Evolutionary conservation across 352 stramenopile genomes (phyloP), one percentile per base, ranked within the genome.

Genomic region (Pythium grandisporangium): DNA sequence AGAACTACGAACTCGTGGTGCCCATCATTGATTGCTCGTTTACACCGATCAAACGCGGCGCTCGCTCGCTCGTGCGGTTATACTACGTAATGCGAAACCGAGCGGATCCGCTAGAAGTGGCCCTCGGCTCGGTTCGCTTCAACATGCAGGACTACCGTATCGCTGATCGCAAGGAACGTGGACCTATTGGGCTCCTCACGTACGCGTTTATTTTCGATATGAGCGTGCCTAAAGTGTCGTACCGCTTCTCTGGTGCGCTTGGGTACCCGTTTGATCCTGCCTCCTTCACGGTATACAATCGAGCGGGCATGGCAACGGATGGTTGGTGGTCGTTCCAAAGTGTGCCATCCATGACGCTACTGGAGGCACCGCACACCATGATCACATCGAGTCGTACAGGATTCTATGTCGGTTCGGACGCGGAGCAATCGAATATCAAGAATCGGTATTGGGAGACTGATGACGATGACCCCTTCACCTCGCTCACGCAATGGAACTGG

Each of bases 21-120:
- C 63, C 63, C 4, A 55, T 79, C 1, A 57, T 79, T 10, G 63
- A 79, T 36, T 79, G 66, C 40, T 47, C 63, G 21, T 60, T 32
- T 6, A 34, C 45, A 6, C 27, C 51, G 30, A 60, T 79, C 11
- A 25, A 50, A 4, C 37, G 51, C 1, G 51, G 13, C 19, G 61
- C 74, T 40, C 40, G 42, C 12, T 62, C 58, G 1, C 41, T 59
- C 5, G 24, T 54, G 5, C 47, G 48, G 1, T 43, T 75, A n/a
- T 75, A 62, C 35, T 72, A 74, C 25, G 30, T 80, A 16, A 51
- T 80, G 3, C 64, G 55, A 11, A 45, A 38, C 13, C 53, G 39
- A 22, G 25, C 33, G 21, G 37, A 55, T 8, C 30, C 49, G 5
- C 29, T 50, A 23, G 34, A 37, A 16, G 37, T 63, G n/a, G 37